Percentiles rank a stretch among this genome's conserved stretches.
phyloP scores from a whole-genome alignment of 1,139 yeast genomes.

The Yamadazyma buinensis region DNA sequence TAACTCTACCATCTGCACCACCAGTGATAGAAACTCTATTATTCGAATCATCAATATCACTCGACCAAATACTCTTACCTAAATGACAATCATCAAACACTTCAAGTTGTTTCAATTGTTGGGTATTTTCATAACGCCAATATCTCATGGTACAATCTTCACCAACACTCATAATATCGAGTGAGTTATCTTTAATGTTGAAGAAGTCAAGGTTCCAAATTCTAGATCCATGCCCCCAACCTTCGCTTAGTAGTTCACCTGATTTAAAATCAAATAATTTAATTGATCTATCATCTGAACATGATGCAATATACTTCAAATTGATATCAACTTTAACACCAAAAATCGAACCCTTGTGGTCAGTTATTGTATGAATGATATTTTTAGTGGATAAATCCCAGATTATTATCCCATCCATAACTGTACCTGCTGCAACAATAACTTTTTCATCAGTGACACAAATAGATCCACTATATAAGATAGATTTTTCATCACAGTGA shows the following conservation, averaged over 20 bases:
- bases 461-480: slow-evolving; percentile 82
- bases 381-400: slow-evolving; percentile 58
- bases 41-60: slow-evolving; percentile 49
- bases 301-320: slow-evolving; percentile 61
- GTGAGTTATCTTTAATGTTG: slow-evolving; percentile 15
- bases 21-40: slow-evolving; percentile 62
- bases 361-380: slow-evolving; percentile 54
- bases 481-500: slow-evolving; percentile 70
- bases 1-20: slow-evolving; percentile 85
- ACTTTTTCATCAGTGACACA: slow-evolving; percentile 43
- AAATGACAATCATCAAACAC: slow-evolving; percentile 61
- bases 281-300: slow-evolving; percentile 92
- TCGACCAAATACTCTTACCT: slow-evolving; percentile 88
- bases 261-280: slow-evolving; percentile 62
- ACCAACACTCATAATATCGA: slow-evolving; percentile 63
- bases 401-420: slow-evolving; percentile 77
- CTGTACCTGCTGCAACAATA: slow-evolving; percentile 78
- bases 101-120: slow-evolving; percentile 22
- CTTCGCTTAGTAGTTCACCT: slow-evolving; percentile 64
- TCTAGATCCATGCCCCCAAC: slow-evolving; percentile 97
- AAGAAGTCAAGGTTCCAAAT: slow-evolving; percentile 80
- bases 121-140: slow-evolving; percentile 50
- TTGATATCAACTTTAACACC: slow-evolving; percentile 62
- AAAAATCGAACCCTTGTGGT: slow-evolving; percentile 90
- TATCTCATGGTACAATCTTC: slow-evolving; percentile 88